A percentile compares a stretch with the other conserved stretches of the same genome.
Evolutionary conservation across 495 filamentous ascomycete species (phyloP).

Genomic region (Annulohypoxylon bovei): DNA sequence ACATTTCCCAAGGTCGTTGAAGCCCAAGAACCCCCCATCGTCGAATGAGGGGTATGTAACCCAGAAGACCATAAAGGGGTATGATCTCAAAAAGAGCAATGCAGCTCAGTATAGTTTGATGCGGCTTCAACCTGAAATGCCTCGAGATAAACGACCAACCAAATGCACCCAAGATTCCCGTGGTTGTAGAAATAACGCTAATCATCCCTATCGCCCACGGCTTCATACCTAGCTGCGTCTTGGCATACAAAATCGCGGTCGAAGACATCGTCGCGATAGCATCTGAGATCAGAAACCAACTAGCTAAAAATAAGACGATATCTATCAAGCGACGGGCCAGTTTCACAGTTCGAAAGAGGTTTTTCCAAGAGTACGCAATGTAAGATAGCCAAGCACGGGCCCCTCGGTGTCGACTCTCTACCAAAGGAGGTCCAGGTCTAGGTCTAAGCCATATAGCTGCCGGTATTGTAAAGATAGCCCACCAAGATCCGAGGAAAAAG

Average conservation of each 20-base stretch:
- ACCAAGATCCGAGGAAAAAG: conserved; percentile 91
- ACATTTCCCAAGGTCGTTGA: conserved; percentile 97
- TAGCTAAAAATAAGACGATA: conserved; percentile 84
- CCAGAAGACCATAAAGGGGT: conserved; percentile 88
- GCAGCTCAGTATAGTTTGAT: conserved; percentile 90
- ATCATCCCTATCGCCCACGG: conserved; percentile 90
- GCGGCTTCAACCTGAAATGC: conserved; percentile 70
- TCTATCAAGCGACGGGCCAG: conserved; percentile 85
- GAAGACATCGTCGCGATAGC: conserved; percentile 95
- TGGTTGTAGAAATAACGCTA: conserved; percentile 85
- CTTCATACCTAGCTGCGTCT: conserved; percentile 90
- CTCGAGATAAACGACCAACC: conserved; percentile 83
- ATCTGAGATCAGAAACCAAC: conserved; percentile 95
- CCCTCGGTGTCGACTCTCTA: conserved; percentile 42
- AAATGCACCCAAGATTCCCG: conserved; percentile 88
- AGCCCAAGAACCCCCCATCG: conserved; percentile 81
- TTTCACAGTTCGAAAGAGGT: conserved; percentile 79
- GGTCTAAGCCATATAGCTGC: conserved; percentile 90
- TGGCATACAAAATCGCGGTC: conserved; percentile 94
- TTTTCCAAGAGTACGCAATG: conserved; percentile 83
- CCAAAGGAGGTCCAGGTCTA: conserved; percentile 85
- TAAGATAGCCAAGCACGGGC: conserved; percentile 63
- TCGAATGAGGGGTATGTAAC: conserved; percentile 85
- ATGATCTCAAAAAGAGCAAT: conserved; percentile 92
- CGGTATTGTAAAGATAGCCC: conserved; percentile 90